These are phyloP conservation scores for Kodamaea fukazawae DNA, from an alignment of 805 yeast genomes.

Conservation along the genomic window DNA sequence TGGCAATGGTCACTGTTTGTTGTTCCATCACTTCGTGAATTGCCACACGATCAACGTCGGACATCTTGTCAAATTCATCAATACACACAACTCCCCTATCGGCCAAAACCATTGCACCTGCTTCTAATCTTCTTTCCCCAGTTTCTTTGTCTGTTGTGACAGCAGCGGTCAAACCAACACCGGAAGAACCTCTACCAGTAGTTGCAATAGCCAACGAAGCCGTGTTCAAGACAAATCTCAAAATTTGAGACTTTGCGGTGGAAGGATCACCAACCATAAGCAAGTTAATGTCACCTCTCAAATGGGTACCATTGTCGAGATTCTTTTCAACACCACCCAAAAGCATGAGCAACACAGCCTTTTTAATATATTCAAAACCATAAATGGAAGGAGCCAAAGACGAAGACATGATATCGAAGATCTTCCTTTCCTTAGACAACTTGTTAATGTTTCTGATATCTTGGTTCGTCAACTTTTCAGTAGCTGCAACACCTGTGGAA, in stretches of 20 bases:
- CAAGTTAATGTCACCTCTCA: slow-evolving; percentile 95
- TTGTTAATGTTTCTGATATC: slow-evolving; percentile 86
- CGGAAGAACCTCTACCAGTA: slow-evolving; percentile 99
- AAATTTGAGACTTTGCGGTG: slow-evolving; percentile 94
- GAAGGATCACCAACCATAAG: slow-evolving; percentile 99
- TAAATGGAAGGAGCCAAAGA: slow-evolving; percentile 95
- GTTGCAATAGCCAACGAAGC: slow-evolving; percentile 96
- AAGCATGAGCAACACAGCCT: slow-evolving; percentile 85
- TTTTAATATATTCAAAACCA: slow-evolving; percentile 88
- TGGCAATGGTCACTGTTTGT: slow-evolving; percentile 96
- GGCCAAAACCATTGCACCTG: slow-evolving; percentile 99
- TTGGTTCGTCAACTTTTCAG: slow-evolving; percentile 64
- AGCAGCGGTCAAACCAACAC: slow-evolving; percentile 99
- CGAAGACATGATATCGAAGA: slow-evolving; percentile 75
- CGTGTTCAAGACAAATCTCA: slow-evolving; percentile 90
- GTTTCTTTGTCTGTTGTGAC: slow-evolving; percentile 96
- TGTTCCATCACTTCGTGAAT: slow-evolving; percentile 99
- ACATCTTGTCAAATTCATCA: slow-evolving; percentile 98
- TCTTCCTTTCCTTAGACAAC: slow-evolving; percentile 63
- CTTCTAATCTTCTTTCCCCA: slow-evolving; percentile 93
- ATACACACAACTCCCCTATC: slow-evolving; percentile 97
- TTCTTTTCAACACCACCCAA: slow-evolving; percentile 95
- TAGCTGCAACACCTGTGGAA: slow-evolving; percentile 78
- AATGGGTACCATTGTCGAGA: slow-evolving; percentile 90
- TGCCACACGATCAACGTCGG: slow-evolving; percentile 93